phyloP scores from a whole-genome alignment of 2,329 filamentous ascomycete species.

The Verticillium albo-atrum region DNA sequence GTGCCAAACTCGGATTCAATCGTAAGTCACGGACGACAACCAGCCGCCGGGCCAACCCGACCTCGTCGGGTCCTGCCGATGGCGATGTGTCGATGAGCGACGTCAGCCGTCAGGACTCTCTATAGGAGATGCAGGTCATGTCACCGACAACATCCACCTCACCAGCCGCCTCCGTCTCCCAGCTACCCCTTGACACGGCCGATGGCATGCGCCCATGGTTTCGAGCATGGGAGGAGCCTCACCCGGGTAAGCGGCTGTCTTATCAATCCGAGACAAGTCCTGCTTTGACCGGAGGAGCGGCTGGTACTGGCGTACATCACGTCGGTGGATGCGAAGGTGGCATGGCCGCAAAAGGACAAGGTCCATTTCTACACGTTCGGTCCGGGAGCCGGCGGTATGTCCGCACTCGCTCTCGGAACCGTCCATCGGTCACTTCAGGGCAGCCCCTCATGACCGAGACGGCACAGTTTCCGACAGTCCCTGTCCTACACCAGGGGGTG shows the following conservation, averaged over 20 bases:
- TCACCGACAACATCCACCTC: constrained; percentile 38
- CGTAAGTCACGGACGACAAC: constrained; percentile 45
- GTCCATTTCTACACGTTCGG: constrained; percentile 17
- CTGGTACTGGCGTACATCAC: constrained; percentile 4
- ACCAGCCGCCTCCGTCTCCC: constrained; percentile 16
- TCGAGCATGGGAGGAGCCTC: constrained; percentile 38
- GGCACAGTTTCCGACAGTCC: neutral
- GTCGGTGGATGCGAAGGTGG: constrained; percentile 25
- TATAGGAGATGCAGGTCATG: constrained; percentile 58
- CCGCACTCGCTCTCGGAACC: neutral
- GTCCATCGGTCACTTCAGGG: neutral
- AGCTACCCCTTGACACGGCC: constrained; percentile 11
- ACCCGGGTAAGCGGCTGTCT: constrained; percentile 37
- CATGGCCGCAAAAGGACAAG: constrained; percentile 45
- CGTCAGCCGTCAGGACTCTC: constrained; percentile 29
- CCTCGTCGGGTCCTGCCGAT: constrained; percentile 38
- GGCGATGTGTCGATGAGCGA: constrained; percentile 31
- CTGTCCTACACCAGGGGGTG: neutral
- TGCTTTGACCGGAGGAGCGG: constrained; percentile 15
- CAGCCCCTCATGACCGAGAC: neutral
- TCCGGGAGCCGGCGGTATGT: constrained; percentile 3
- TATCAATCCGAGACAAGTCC: constrained; percentile 18
- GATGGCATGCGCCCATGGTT: constrained; percentile 11
- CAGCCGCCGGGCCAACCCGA: constrained; percentile 36
- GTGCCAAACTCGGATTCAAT: constrained; percentile 55